Percentiles rank a stretch among this genome's conserved stretches.
phyloP scores from a whole-genome alignment of 495 filamentous ascomycete species.

The Aspergillus campestris region DNA sequence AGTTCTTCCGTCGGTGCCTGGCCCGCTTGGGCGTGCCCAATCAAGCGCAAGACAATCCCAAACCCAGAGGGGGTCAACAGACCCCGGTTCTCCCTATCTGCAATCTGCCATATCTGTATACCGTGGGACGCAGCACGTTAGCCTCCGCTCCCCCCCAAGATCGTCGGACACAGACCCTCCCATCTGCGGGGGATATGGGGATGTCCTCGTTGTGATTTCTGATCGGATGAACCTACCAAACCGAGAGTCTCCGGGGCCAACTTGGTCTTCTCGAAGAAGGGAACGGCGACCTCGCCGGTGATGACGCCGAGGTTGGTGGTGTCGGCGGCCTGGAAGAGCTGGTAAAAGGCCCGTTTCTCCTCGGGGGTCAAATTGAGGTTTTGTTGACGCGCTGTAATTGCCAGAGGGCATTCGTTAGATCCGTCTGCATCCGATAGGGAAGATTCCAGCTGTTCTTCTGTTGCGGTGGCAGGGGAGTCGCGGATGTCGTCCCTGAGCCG shows the following conservation, averaged over 20 bases:
- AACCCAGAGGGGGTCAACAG: conserved; percentile 88
- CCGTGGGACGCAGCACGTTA: conserved; percentile 1
- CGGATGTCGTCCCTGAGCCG: no score
- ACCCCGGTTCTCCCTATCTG: conserved; percentile 91
- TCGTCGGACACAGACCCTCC: not conserved
- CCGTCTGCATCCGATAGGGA: conserved; percentile 1
- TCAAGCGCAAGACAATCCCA: conserved; percentile 81
- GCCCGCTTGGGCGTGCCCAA: conserved; percentile 88
- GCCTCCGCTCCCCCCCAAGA: not conserved
- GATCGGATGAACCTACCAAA: conserved; percentile 52
- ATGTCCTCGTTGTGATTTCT: not conserved
- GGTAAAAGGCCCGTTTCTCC: conserved; percentile 87
- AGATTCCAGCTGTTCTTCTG: no score
- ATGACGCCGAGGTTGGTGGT: conserved; percentile 86
- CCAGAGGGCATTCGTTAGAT: conserved; percentile 18
- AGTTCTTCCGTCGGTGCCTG: conserved; percentile 72
- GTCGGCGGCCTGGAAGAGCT: conserved; percentile 85
- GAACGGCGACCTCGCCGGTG: conserved; percentile 90
- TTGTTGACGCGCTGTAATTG: conserved; percentile 37
- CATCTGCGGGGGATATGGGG: not conserved
- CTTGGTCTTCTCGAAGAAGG: conserved; percentile 95
- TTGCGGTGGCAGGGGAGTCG: no score
- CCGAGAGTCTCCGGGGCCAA: conserved; percentile 77
- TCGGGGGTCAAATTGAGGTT: conserved; percentile 83
- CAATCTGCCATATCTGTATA: conserved; percentile 93